Evolutionary conservation across 495 filamentous ascomycete species (phyloP).

Genomic region (Aspergillus conjunctus): DNA sequence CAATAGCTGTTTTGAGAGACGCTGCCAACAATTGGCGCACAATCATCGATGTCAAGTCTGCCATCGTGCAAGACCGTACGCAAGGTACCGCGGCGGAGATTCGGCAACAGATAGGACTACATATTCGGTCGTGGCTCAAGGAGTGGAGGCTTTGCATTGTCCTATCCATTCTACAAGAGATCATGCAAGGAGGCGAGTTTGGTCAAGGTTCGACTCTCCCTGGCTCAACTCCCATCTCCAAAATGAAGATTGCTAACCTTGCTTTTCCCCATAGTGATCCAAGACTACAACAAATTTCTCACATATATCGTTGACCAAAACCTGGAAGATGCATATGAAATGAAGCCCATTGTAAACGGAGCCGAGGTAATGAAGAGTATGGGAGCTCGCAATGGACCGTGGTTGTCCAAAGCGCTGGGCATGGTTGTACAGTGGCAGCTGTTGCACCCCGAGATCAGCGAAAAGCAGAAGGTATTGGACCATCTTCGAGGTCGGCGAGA

Average conservation of each 20-base stretch:
- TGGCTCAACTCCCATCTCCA: background rate
- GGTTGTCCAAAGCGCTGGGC: conserved; percentile 74
- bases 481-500: conserved; percentile 56
- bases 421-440: conserved; percentile 83
- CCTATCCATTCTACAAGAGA: conserved; percentile 68
- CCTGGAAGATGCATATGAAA: conserved; percentile 43
- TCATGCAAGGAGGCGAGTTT: conserved; percentile 45
- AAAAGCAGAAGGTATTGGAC: conserved; percentile 64
- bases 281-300: conserved; percentile 51
- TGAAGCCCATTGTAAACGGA: conserved; percentile 68
- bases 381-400: conserved; percentile 66
- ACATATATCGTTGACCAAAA: conserved; percentile 43
- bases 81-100: conserved; percentile 40
- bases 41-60: conserved; percentile 62
- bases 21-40: conserved; percentile 59
- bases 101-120: conserved; percentile 67
- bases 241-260: too few species aligned
- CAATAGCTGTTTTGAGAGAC: conserved; percentile 63
- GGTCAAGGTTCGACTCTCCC: conserved; percentile 23
- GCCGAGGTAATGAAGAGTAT: conserved; percentile 63
- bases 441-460: conserved; percentile 65
- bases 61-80: conserved; percentile 31
- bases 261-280: conserved; percentile 28
- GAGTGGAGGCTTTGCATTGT: conserved; percentile 77
- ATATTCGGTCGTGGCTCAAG: conserved; percentile 73